Conservation (phyloP, 371 early-diverging fungal species). For the Mucor ambiguus region DNA sequence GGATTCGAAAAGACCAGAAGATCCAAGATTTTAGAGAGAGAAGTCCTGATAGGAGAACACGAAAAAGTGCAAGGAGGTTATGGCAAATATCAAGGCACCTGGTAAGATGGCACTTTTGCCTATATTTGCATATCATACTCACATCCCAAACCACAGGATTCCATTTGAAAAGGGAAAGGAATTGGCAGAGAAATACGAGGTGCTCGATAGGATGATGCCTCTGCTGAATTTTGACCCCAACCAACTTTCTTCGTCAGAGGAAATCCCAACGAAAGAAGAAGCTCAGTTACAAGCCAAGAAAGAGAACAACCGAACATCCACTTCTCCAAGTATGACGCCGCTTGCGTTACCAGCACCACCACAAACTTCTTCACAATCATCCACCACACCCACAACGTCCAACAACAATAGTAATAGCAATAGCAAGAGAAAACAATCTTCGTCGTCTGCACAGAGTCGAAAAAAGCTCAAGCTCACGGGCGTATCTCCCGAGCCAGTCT, state of each 20-base stretch:
- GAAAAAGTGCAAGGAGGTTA: slow-evolving; percentile 98
- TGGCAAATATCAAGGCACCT: slow-evolving; percentile 97
- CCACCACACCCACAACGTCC: neutral
- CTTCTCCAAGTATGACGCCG: neutral
- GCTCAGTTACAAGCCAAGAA: slow-evolving; percentile 16
- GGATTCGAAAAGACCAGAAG: slow-evolving; percentile 90
- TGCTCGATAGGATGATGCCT: slow-evolving; percentile 61
- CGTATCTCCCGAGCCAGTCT: neutral
- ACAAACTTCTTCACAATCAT: slow-evolving; percentile 2
- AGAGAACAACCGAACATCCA: neutral
- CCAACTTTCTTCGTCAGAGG: slow-evolving; percentile 12
- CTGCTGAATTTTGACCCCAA: slow-evolving; percentile 71
- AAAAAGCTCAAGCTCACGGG: slow-evolving; percentile 6
- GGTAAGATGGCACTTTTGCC: slow-evolving; percentile 44
- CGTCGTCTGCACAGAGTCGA: neutral
- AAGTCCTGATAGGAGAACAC: slow-evolving; percentile 80
- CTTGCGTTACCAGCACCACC: neutral
- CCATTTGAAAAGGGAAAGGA: slow-evolving; percentile 77
- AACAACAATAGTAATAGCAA: neutral
- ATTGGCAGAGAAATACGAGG: slow-evolving; percentile 74
- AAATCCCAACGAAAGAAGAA: slow-evolving; percentile 45
- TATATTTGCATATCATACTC: neutral
- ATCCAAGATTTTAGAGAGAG: slow-evolving; percentile 91
- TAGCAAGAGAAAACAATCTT: neutral
- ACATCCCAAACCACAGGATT: slow-evolving; percentile 57